Conservation (phyloP, 495 filamentous ascomycete species). For the Aspergillus funiculosus region DNA sequence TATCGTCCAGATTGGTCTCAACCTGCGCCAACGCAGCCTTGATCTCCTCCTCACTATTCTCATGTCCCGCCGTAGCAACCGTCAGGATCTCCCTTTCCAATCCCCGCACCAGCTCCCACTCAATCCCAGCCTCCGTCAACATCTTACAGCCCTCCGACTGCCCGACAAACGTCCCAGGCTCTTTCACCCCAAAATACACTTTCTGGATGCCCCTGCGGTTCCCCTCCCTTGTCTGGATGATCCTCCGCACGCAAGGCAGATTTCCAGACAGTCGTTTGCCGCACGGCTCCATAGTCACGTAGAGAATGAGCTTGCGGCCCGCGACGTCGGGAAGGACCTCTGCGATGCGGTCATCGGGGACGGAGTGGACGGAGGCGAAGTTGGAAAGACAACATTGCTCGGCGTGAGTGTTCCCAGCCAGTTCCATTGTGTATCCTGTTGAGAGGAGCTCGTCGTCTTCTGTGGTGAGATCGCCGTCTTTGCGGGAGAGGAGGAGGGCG, state of each 20-base stretch:
- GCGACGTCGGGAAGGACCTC: constrained; percentile 47
- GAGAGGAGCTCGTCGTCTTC: constrained; percentile 59
- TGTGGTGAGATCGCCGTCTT: constrained; percentile 25
- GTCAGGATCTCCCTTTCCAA: constrained; percentile 75
- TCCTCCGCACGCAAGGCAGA: constrained; percentile 72
- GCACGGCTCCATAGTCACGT: constrained; percentile 95
- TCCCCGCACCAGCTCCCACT: constrained; percentile 63
- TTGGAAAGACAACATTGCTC: constrained; percentile 89
- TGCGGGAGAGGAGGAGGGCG: constrained; percentile 64
- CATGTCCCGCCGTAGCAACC: constrained; percentile 78
- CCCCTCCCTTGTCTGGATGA: constrained; percentile 49
- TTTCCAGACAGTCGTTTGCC: constrained; percentile 76
- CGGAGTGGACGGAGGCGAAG: constrained; percentile 45
- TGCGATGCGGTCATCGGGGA: constrained; percentile 51
- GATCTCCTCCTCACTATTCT: constrained; percentile 35
- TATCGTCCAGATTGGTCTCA: constrained; percentile 32
- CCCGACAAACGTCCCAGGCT: constrained; percentile 83
- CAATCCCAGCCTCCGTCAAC: constrained; percentile 68
- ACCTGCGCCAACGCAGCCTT: constrained; percentile 25
- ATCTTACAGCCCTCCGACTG: constrained; percentile 67
- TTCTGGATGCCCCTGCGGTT: constrained; percentile 55
- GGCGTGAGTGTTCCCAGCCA: constrained; percentile 89
- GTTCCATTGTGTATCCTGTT: constrained; percentile 87
- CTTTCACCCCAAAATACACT: constrained; percentile 82
- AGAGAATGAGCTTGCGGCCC: constrained; percentile 54